Evolutionary conservation across 371 early-diverging fungal species (phyloP).

Genomic region (Mucor velutinosus): DNA sequence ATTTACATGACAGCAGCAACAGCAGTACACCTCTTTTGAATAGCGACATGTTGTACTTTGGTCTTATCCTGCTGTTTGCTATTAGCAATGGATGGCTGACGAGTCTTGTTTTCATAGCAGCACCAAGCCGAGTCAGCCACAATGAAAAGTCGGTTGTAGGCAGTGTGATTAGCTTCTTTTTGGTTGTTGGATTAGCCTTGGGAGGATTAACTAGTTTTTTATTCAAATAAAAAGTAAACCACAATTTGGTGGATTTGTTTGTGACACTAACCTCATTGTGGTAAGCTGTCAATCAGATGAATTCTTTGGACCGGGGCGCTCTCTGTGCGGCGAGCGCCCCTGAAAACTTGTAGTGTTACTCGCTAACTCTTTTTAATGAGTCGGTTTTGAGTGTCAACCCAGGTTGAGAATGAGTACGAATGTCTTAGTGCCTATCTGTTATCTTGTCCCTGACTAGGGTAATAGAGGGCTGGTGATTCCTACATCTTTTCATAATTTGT

Average conservation of each 20-base stretch:
- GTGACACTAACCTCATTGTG: neutral
- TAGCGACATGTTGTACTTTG: slow-evolving; percentile 61
- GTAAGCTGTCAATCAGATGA: neutral
- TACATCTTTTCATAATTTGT: slow-evolving; percentile 8
- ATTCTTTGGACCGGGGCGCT: slow-evolving; percentile 29
- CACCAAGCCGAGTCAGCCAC: slow-evolving; percentile 45
- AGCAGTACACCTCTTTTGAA: slow-evolving; percentile 36
- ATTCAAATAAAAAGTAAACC: slow-evolving; percentile 8
- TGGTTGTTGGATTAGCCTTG: slow-evolving; percentile 68
- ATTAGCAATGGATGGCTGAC: slow-evolving; percentile 70
- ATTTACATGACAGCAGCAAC: slow-evolving; percentile 19
- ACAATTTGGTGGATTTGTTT: slow-evolving; percentile 7
- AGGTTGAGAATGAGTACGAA: slow-evolving; percentile 27
- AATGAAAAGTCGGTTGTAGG: slow-evolving; percentile 61
- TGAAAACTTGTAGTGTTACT: slow-evolving; percentile 34
- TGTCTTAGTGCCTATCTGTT: slow-evolving; percentile 34
- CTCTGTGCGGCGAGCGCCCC: slow-evolving; percentile 33
- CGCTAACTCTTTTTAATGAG: slow-evolving; percentile 31
- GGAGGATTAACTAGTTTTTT: slow-evolving; percentile 63
- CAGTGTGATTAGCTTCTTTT: slow-evolving; percentile 64
- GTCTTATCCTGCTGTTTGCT: slow-evolving; percentile 60
- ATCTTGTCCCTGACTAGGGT: slow-evolving; percentile 7
- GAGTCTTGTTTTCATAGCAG: slow-evolving; percentile 72
- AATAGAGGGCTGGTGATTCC: slow-evolving; percentile 34
- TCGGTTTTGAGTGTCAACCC: slow-evolving; percentile 36